Percentiles rank a stretch among this genome's conserved stretches.
These are phyloP conservation scores for Rhododendron mucronatum DNA, from an alignment of 148 eudicot species.

Conservation along the genomic window DNA sequence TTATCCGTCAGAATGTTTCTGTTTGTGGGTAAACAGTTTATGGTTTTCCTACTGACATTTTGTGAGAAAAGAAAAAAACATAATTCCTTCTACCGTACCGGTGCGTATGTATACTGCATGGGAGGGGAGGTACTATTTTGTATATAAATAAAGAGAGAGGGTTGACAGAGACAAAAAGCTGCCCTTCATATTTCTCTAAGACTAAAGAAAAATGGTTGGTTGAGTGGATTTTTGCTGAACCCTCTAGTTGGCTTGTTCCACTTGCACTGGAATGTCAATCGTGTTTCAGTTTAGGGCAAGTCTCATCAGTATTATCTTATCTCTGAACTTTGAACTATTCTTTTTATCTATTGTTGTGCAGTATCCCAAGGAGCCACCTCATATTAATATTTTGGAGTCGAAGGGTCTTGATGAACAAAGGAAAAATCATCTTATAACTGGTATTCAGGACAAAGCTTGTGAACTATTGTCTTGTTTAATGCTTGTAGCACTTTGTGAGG, in stretches of 20 bases:
- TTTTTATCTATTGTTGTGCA: conserved; percentile 35
- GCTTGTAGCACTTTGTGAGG: conserved; percentile 97
- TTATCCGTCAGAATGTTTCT: background rate
- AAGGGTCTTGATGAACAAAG: conserved; percentile 88
- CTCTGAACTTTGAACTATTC: conserved; percentile 14
- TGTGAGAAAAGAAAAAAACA: background rate
- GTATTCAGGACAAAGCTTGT: conserved; percentile 51
- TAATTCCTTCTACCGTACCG: background rate
- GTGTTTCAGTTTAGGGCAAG: background rate
- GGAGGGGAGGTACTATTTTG: background rate
- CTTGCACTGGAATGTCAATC: background rate
- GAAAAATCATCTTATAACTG: conserved; percentile 43
- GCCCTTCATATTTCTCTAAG: background rate
- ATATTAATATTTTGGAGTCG: conserved; percentile 54
- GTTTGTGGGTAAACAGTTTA: background rate
- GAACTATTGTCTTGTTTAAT: conserved; percentile 77
- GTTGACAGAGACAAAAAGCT: background rate
- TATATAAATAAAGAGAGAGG: background rate
- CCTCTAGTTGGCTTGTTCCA: background rate
- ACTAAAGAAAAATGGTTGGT: background rate
- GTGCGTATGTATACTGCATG: background rate
- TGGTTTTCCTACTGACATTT: background rate
- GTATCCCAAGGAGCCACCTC: conserved; percentile 90
- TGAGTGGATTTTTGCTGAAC: background rate
- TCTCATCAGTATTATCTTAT: background rate